Percentiles rank a stretch among this genome's conserved stretches.
These are phyloP conservation scores for Candida frijolesensis DNA, from an alignment of 1,139 yeast genomes.

Conservation along the genomic window DNA sequence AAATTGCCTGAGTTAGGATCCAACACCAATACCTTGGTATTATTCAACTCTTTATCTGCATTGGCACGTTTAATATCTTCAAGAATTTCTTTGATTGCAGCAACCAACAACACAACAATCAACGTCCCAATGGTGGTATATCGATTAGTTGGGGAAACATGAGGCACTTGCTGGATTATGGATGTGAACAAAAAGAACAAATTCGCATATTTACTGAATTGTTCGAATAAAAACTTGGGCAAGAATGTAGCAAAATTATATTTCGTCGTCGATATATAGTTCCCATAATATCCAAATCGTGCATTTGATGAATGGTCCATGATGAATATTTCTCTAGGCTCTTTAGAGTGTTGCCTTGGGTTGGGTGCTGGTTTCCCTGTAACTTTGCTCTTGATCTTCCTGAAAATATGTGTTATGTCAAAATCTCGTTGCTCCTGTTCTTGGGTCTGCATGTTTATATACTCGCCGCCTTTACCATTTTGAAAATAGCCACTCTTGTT, in stretches of 20 bases:
- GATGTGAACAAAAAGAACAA: constrained; percentile 92
- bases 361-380: constrained; percentile 10
- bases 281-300: constrained; percentile 65
- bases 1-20: constrained; percentile 64
- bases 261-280: constrained; percentile 95
- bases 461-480: constrained; percentile 15
- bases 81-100: constrained; percentile 87
- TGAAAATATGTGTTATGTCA: constrained; percentile 56
- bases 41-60: constrained; percentile 88
- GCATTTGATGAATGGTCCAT: constrained; percentile 62
- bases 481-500: constrained; percentile 1
- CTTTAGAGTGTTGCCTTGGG: constrained; percentile 6
- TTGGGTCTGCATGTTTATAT: constrained; percentile 26
- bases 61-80: constrained; percentile 89
- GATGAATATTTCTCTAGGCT: constrained; percentile 70
- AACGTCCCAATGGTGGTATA: constrained; percentile 95
- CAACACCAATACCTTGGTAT: constrained; percentile 72
- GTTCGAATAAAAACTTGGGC: constrained; percentile 94
- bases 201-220: constrained; percentile 95
- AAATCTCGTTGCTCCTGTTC: constrained; percentile 36
- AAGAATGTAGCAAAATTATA: constrained; percentile 91
- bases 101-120: constrained; percentile 78
- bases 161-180: constrained; percentile 93
- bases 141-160: constrained; percentile 94
- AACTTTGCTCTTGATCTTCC: constrained; percentile 17